Base-by-base conservation (phyloP, 352 stramenopile genomes). In the Poterioochromonas sp. region DNA sequence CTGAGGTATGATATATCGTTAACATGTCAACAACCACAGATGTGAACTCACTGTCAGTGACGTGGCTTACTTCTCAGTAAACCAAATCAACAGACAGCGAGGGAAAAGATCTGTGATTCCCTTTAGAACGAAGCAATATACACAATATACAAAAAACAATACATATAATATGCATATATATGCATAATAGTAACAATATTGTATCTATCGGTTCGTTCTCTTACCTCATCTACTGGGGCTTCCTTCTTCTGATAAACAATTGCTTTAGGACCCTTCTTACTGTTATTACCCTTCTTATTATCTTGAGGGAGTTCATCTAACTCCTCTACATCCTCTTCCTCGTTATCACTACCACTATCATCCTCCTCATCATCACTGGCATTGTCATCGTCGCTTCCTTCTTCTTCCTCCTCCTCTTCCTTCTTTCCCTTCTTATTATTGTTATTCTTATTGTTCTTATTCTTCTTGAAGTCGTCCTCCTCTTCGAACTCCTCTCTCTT, bases 321-420 rank as follows among this genome's bases (percentile, higher is more conserved):
- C 29, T 77, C 81, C 58, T 84, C 81, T 34, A 49, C 83, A 79
- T 18, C 82, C 54, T 76, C 62, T n/a, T 49, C 44, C 43, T 58
- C 53, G 3, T 77, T 32, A 37, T 62, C 74, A 51, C 60, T 54
- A 22, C 60, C 76, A 71, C 37, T 47, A 15, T 88, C 80, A 32
- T 86, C 83, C 0, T 91, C 84, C 29, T 87, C 83, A 1, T 88
- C 83, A 34, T 92, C 84, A 12, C 88, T n/a, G n/a, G n/a, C n/a
- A n/a, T n/a, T n/a, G n/a, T n/a, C n/a, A n/a, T n/a, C 80, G 0
- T 88, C 82, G 0, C 86, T 84, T 0, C 88, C 84, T 15, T 90
- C 84, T 0, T 90, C 84, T 5, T 86, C 81, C 0, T 92, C 85
- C 5, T 86, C 86, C 0, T 87, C 83, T n/a, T 88, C 86, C 0